A percentile compares a stretch with the other conserved stretches of the same genome.
Conservation (phyloP, 768 basidiomycete species). For the Tylopilus vinaceipallidus region DNA sequence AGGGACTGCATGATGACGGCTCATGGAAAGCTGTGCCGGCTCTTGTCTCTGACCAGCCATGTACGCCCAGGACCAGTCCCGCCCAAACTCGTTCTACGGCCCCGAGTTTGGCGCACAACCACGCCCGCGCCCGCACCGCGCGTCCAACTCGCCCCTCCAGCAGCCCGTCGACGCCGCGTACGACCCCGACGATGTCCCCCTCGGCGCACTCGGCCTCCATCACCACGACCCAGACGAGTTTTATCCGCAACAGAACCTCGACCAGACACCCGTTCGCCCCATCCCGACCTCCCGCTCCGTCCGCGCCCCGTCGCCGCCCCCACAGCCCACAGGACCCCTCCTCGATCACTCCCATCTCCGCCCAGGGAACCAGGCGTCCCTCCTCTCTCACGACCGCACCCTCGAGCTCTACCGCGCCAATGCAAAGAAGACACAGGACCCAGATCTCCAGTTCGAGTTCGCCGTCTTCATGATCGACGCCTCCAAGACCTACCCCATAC, state of each 20-base stretch:
- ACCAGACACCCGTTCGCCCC: constrained; percentile 32
- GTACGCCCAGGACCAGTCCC: constrained; percentile 34
- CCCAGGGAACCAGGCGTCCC: constrained; percentile 88
- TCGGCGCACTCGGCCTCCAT: constrained; percentile 26
- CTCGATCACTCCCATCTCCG: constrained; percentile 91
- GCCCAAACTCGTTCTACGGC: constrained; percentile 35
- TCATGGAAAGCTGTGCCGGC: constrained; percentile 12
- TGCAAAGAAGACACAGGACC: constrained; percentile 98
- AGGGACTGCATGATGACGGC: constrained; percentile 49
- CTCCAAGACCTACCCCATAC: constrained; percentile 84
- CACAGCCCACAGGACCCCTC: constrained; percentile 51
- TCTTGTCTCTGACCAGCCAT: constrained; percentile 25
- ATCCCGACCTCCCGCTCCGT: constrained; percentile 50
- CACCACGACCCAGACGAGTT: constrained; percentile 45
- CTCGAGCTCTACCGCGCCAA: constrained; percentile 96
- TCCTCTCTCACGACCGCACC: constrained; percentile 93
- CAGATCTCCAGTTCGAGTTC: constrained; percentile 96
- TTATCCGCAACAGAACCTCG: constrained; percentile 28
- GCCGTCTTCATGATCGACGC: constrained; percentile 99
- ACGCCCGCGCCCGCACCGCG: constrained; percentile 13
- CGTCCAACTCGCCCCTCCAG: constrained; percentile 24
- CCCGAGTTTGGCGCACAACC: constrained; percentile 24
- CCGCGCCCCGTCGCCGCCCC: constrained; percentile 65
- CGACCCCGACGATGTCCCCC: constrained; percentile 42
- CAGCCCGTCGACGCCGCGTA: constrained; percentile 32